These are phyloP conservation scores for Orbilia blumenaviensis DNA, from an alignment of 2,329 filamentous ascomycete species.

Conservation along the genomic window DNA sequence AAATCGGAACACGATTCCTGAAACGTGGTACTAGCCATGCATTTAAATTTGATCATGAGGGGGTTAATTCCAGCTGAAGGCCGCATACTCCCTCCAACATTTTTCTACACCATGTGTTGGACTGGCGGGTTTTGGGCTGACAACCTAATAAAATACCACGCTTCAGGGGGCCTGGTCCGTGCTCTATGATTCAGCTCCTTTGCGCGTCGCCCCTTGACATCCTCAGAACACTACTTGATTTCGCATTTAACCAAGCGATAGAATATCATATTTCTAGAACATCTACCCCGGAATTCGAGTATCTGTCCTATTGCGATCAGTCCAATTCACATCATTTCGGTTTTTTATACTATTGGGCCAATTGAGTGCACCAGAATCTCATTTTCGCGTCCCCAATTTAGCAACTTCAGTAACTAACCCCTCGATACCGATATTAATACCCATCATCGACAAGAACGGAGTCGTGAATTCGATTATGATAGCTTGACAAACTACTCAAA, in stretches of 20 bases:
- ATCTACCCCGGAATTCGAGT: background rate
- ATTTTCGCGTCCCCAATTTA: background rate
- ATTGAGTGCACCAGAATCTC: background rate
- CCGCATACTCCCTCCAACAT: background rate
- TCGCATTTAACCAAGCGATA: constrained; percentile 13
- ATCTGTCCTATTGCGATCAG: background rate
- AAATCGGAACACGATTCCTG: too few relatives aligned
- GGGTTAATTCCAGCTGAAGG: too few relatives aligned
- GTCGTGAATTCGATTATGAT: background rate
- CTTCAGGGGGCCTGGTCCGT: constrained; percentile 8
- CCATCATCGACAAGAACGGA: background rate
- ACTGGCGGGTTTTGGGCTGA: background rate
- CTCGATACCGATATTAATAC: background rate
- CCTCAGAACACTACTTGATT: background rate
- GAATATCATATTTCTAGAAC: constrained; percentile 1
- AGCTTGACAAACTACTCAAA: too few relatives aligned
- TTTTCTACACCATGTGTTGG: background rate
- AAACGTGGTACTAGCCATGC: too few relatives aligned
- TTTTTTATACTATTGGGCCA: background rate
- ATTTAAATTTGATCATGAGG: too few relatives aligned
- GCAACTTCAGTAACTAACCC: background rate
- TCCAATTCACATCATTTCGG: background rate
- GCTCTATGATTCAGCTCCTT: background rate
- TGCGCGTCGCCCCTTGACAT: constrained; percentile 17
- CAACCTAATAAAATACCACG: background rate